These are phyloP conservation scores for Dothiorella sarmentorum DNA, from an alignment of 2,329 filamentous ascomycete genomes.

Conservation along the genomic window DNA sequence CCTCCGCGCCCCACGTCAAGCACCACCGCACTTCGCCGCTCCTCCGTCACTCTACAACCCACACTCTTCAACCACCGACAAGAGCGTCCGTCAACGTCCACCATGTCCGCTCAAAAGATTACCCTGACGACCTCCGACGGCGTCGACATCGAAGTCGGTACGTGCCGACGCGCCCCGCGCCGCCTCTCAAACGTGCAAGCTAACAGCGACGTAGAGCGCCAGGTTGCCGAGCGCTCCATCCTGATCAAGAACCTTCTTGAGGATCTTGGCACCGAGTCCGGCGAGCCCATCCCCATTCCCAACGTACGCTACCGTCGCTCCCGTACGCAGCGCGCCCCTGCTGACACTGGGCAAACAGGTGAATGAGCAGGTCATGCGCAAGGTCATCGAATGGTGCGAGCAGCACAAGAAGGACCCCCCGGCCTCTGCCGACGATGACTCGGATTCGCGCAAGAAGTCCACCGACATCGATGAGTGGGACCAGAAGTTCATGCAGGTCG, in stretches of 20 bases:
- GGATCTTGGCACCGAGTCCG: constrained; percentile 67
- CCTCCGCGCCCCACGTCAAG: constrained; percentile 7
- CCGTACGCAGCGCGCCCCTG: background rate
- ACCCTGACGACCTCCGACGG: constrained; percentile 47
- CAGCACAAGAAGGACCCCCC: constrained; percentile 89
- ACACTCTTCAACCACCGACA: constrained; percentile 1
- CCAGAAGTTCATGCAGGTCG: constrained; percentile 99
- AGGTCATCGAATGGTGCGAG: constrained; percentile 97
- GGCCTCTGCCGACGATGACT: constrained; percentile 80
- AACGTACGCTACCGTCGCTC: constrained; percentile 51
- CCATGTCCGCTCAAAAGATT: constrained; percentile 35
- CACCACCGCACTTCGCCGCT: constrained; percentile 8
- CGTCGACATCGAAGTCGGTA: constrained; percentile 43
- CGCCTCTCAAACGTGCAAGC: background rate
- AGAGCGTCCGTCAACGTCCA: constrained; percentile 18
- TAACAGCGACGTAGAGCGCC: constrained; percentile 54
- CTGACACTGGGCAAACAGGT: constrained; percentile 50
- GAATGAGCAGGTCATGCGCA: constrained; percentile 87
- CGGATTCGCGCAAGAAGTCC: constrained; percentile 93
- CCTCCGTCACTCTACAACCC: background rate
- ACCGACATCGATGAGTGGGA: constrained; percentile 99
- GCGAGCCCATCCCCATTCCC: constrained; percentile 79
- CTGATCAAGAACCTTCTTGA: constrained; percentile 99
- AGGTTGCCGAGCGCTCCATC: constrained; percentile 84
- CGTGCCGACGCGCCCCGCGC: constrained; percentile 18